A percentile compares a stretch with the other conserved stretches of the same genome.
phyloP scores from a whole-genome alignment of 2,329 filamentous ascomycete genomes.

The Claviceps sp. region DNA sequence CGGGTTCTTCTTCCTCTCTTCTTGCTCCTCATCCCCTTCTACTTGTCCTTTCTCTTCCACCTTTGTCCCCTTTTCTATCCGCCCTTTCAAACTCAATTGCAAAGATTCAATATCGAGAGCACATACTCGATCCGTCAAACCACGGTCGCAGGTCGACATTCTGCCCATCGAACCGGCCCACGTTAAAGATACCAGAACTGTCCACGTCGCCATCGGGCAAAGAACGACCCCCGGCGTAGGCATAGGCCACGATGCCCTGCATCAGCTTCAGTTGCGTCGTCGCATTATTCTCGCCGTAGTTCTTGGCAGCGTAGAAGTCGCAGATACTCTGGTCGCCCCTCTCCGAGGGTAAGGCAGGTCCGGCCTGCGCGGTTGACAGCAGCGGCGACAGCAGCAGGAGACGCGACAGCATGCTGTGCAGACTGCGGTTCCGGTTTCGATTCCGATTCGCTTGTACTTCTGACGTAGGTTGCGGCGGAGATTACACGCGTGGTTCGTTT shows the following conservation, averaged over 20 bases:
- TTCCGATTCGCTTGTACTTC: too few species aligned
- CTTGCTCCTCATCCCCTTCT: too few species aligned
- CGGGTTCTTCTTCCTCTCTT: too few species aligned
- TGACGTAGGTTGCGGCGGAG: too few species aligned
- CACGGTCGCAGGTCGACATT: slow-evolving; percentile 15
- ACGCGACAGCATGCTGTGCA: not conserved
- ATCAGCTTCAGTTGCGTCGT: slow-evolving; percentile 16
- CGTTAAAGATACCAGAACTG: slow-evolving; percentile 17
- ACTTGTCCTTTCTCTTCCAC: too few species aligned
- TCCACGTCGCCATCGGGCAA: slow-evolving; percentile 8
- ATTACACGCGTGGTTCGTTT: too few species aligned
- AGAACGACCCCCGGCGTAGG: slow-evolving; percentile 14
- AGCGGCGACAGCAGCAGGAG: not conserved
- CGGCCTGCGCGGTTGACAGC: not conserved
- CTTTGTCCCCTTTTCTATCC: too few species aligned
- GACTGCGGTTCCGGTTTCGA: too few species aligned
- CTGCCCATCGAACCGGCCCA: slow-evolving; percentile 11
- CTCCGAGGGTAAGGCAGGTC: not conserved
- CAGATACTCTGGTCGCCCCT: slow-evolving; percentile 12
- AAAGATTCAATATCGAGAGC: too few species aligned
- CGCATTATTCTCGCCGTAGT: slow-evolving; percentile 13
- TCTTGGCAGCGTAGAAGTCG: slow-evolving; percentile 16
- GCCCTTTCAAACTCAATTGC: too few species aligned
- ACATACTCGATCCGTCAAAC: slow-evolving; percentile 18
- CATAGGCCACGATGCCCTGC: slow-evolving; percentile 16